These are phyloP conservation scores for Medicago ruthenica DNA, from an alignment of 306 rosid species.

Conservation along the genomic window DNA sequence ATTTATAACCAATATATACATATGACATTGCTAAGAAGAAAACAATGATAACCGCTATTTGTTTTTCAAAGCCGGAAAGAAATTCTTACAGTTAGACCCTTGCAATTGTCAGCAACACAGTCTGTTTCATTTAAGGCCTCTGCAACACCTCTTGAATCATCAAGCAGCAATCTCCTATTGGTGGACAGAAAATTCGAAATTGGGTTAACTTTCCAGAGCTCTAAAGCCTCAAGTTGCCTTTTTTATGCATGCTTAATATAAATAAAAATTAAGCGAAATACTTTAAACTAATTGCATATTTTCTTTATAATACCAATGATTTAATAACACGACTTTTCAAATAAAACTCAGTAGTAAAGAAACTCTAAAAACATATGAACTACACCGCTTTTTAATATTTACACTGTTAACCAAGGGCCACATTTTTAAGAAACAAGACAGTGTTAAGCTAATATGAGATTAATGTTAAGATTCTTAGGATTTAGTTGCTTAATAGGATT, in stretches of 20 bases:
- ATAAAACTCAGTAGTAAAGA: neutral
- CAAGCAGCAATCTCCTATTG: constrained; percentile 86
- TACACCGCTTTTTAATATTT: neutral
- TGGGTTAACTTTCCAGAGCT: constrained; percentile 1
- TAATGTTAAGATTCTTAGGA: too few relatives aligned
- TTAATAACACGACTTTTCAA: neutral
- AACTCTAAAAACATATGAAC: neutral
- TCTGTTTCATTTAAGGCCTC: constrained; percentile 94
- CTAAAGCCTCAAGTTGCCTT: neutral
- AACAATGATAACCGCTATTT: neutral
- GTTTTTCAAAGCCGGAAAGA: neutral
- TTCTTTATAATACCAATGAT: neutral
- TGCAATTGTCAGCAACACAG: constrained; percentile 71
- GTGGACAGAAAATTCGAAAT: constrained; percentile 27
- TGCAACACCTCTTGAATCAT: constrained; percentile 92
- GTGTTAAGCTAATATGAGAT: constrained; percentile 24
- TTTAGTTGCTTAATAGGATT: too few relatives aligned
- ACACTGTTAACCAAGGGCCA: constrained; percentile 15
- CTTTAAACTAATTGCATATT: neutral
- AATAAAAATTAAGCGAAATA: neutral
- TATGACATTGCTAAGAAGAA: constrained; percentile 1
- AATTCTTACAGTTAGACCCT: constrained; percentile 79
- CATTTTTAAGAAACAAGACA: constrained; percentile 29
- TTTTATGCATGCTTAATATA: neutral
- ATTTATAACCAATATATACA: neutral